Conservation (phyloP, 805 yeast species). For the Spencermartinsiella europaea region DNA sequence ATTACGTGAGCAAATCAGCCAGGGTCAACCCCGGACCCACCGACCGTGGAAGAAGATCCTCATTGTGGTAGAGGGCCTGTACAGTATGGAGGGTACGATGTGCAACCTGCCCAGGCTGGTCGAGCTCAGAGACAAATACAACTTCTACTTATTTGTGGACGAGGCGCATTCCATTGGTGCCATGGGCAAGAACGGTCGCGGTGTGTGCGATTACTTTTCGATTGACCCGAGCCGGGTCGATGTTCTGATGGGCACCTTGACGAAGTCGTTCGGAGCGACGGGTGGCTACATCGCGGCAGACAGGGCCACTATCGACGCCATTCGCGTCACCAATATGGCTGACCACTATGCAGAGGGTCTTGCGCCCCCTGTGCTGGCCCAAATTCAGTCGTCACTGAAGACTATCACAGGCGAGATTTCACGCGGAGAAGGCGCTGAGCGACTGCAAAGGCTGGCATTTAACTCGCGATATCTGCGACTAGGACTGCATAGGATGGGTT, state of each 20-base stretch:
- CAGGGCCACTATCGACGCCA: conserved; percentile 60
- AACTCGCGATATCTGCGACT: conserved; percentile 89
- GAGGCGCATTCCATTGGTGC: conserved; percentile 99
- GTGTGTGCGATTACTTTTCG: conserved; percentile 90
- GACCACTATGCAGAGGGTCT: conserved; percentile 76
- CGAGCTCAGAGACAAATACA: conserved; percentile 73
- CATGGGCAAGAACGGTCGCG: conserved; percentile 91
- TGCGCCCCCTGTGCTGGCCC: conserved; percentile 88
- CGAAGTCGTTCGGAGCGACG: conserved; percentile 97
- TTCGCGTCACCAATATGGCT: conserved; percentile 69
- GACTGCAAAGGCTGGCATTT: conserved; percentile 90
- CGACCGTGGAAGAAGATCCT: conserved; percentile 85
- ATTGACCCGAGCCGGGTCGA: conserved; percentile 74
- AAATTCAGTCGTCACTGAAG: conserved; percentile 72
- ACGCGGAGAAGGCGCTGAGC: conserved; percentile 90
- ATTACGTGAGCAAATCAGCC: conserved; percentile 77
- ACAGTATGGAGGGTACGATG: conserved; percentile 72
- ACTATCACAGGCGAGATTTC: conserved; percentile 76
- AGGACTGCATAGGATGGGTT: conserved; percentile 88
- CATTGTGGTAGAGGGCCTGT: conserved; percentile 87
- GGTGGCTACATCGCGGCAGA: conserved; percentile 95
- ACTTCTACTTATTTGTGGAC: conserved; percentile 85
- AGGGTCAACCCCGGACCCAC: conserved; percentile 92
- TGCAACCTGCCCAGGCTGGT: conserved; percentile 73
- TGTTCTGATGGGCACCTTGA: conserved; percentile 93